phyloP scores from a whole-genome alignment of 805 yeast genomes.

The Saccharomycopsis sp. region DNA sequence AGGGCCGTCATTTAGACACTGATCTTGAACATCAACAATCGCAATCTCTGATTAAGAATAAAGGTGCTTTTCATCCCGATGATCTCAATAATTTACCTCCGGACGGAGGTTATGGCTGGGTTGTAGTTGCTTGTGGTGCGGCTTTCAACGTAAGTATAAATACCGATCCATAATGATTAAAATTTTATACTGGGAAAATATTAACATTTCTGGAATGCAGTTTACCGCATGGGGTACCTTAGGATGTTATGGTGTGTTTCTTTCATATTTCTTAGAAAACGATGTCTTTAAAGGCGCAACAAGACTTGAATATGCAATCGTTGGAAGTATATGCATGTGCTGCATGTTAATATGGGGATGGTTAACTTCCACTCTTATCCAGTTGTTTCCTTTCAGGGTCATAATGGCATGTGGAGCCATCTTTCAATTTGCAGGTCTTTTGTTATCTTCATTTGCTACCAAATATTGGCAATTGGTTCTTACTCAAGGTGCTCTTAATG shows the following conservation, averaged over 20 bases:
- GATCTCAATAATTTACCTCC: constrained; percentile 35
- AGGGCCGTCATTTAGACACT: background rate
- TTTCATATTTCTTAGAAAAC: constrained; percentile 48
- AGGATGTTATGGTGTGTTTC: constrained; percentile 56
- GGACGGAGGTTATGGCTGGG: constrained; percentile 71
- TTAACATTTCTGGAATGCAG: no score
- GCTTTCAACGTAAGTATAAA: background rate
- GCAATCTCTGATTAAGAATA: constrained; percentile 8
- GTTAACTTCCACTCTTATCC: constrained; percentile 6
- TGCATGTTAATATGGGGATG: constrained; percentile 17
- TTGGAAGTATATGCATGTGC: constrained; percentile 59
- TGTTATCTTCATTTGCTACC: constrained; percentile 46
- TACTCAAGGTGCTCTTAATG: constrained; percentile 48
- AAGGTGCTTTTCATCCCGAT: constrained; percentile 17
- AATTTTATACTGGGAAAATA: no score
- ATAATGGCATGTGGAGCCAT: constrained; percentile 32
- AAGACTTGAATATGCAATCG: constrained; percentile 53
- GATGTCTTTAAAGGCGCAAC: constrained; percentile 48
- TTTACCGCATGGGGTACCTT: constrained; percentile 72
- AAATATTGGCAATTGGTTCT: constrained; percentile 44
- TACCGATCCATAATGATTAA: no score
- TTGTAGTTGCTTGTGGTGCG: constrained; percentile 42
- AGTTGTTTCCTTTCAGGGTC: constrained; percentile 6
- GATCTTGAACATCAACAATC: background rate
- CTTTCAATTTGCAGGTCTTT: constrained; percentile 40